Evolutionary conservation across 495 filamentous ascomycete genomes (phyloP).

Genomic region (Cercophora sp.): DNA sequence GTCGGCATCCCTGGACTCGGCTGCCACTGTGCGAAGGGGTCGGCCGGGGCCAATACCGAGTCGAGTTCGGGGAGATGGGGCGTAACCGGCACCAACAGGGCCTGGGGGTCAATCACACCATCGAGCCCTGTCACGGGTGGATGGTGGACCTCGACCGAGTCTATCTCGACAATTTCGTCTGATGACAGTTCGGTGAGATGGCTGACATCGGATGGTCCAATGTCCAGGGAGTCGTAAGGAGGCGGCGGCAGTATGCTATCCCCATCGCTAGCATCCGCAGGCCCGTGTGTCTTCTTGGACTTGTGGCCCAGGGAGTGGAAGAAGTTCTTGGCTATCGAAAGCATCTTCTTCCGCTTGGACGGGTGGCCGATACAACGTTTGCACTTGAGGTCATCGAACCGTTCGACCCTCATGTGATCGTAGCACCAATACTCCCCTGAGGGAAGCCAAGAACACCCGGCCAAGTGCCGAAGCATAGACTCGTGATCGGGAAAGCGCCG

Average conservation of each 20-base stretch:
- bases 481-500: constrained; percentile 42
- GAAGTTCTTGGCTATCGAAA: constrained; percentile 45
- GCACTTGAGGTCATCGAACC: constrained; percentile 45
- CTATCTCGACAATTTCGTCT: constrained; percentile 42
- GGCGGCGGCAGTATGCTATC: constrained; percentile 32
- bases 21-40: constrained; percentile 20
- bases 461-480: constrained; percentile 43
- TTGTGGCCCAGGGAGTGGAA: constrained; percentile 47
- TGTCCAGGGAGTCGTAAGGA: constrained; percentile 39
- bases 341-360: constrained; percentile 44
- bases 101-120: constrained; percentile 29
- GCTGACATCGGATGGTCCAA: constrained; percentile 8
- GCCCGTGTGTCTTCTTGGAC: constrained; percentile 24
- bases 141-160: constrained; percentile 34
- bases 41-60: constrained; percentile 18
- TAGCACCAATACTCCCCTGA: constrained; percentile 46
- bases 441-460: constrained; percentile 36
- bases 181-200: constrained; percentile 35
- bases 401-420: constrained; percentile 44
- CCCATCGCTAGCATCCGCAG: constrained; percentile 19
- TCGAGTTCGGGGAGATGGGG: constrained; percentile 36
- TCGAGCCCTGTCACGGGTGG: constrained; percentile 9
- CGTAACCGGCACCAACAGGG: constrained; percentile 19
- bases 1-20: constrained; percentile 6
- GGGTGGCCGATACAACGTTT: constrained; percentile 41